These are phyloP conservation scores for Zasmidium citrigriseum DNA, from an alignment of 2,329 filamentous ascomycete genomes.

Conservation along the genomic window DNA sequence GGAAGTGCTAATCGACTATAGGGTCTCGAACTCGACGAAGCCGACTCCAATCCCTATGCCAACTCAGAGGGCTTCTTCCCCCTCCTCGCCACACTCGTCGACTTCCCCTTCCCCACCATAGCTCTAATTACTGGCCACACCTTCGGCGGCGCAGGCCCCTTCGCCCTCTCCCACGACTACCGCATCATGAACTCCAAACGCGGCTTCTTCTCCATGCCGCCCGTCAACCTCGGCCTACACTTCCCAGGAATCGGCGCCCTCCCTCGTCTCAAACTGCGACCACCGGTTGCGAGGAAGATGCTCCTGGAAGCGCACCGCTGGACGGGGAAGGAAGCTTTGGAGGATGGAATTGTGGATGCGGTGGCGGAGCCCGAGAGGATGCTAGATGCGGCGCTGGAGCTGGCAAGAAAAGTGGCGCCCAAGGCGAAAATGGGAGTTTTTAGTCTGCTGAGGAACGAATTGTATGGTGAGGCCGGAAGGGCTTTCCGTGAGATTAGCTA, in stretches of 20 bases:
- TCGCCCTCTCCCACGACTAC: conserved; percentile 51
- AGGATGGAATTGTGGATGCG: conserved; percentile 57
- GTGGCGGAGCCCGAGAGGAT: conserved; percentile 52
- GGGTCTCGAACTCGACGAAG: conserved; percentile 39
- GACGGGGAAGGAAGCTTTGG: conserved; percentile 54
- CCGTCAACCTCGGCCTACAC: conserved; percentile 57
- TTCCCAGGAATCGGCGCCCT: conserved; percentile 58
- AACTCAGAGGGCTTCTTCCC: conserved; percentile 40
- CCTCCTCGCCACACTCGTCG: conserved; percentile 36
- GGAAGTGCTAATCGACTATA: conserved; percentile 8
- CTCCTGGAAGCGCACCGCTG: conserved; percentile 57
- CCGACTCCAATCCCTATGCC: conserved; percentile 36
- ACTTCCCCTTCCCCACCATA: conserved; percentile 47
- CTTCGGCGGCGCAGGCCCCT: conserved; percentile 52
- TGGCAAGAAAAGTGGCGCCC: conserved; percentile 45
- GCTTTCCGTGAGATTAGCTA: conserved; percentile 56
- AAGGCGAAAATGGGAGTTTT: conserved; percentile 54
- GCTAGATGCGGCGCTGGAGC: conserved; percentile 47
- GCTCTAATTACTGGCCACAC: conserved; percentile 52
- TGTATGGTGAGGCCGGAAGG: conserved; percentile 56
- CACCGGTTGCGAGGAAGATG: conserved; percentile 57
- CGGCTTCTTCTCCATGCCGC: conserved; percentile 54
- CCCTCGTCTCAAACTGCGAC: conserved; percentile 53
- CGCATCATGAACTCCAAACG: conserved; percentile 50
- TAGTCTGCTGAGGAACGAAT: conserved; percentile 52